These are phyloP conservation scores for Clohesyomyces aquaticus DNA, from an alignment of 495 filamentous ascomycete genomes.

Conservation along the genomic window DNA sequence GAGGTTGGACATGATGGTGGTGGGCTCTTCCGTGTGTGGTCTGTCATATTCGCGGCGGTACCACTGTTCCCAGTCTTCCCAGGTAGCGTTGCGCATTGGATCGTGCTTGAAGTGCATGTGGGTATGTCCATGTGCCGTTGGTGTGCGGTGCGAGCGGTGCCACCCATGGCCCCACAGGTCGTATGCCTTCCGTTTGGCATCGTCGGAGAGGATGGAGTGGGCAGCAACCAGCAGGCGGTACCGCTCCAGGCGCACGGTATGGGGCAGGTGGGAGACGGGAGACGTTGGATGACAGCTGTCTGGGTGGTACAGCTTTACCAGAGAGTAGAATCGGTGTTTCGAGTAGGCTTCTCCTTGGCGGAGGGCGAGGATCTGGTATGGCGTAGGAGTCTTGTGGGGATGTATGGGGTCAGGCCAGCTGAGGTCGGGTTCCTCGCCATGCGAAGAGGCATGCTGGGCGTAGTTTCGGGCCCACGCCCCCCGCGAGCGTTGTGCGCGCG, in stretches of 20 bases:
- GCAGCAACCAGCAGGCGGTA: constrained; percentile 86
- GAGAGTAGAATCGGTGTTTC: constrained; percentile 80
- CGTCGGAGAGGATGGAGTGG: constrained; percentile 87
- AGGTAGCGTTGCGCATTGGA: constrained; percentile 83
- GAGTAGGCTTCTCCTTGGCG: constrained; percentile 68
- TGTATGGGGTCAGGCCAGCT: constrained; percentile 32
- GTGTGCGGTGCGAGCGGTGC: constrained; percentile 44
- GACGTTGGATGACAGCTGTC: constrained; percentile 58
- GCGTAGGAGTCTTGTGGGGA: constrained; percentile 62
- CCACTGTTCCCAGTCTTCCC: constrained; percentile 98
- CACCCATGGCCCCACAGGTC: constrained; percentile 83
- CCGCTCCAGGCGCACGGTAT: constrained; percentile 71
- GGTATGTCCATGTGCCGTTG: not conserved
- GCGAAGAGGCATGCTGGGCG: constrained; percentile 29
- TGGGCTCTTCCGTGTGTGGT: constrained; percentile 47
- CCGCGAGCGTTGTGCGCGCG: constrained; percentile 1
- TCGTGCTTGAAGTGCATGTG: constrained; percentile 44
- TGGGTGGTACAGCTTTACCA: constrained; percentile 95
- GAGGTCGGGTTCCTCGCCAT: constrained; percentile 20
- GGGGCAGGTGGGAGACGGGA: constrained; percentile 45
- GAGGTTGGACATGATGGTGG: constrained; percentile 68
- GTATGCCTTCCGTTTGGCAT: constrained; percentile 75
- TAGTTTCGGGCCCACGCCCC: constrained; percentile 24
- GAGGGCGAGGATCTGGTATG: constrained; percentile 84
- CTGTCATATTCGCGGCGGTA: constrained; percentile 54